phyloP scores from a whole-genome alignment of 2,329 filamentous ascomycete genomes.

The Fusarium mexicanum region DNA sequence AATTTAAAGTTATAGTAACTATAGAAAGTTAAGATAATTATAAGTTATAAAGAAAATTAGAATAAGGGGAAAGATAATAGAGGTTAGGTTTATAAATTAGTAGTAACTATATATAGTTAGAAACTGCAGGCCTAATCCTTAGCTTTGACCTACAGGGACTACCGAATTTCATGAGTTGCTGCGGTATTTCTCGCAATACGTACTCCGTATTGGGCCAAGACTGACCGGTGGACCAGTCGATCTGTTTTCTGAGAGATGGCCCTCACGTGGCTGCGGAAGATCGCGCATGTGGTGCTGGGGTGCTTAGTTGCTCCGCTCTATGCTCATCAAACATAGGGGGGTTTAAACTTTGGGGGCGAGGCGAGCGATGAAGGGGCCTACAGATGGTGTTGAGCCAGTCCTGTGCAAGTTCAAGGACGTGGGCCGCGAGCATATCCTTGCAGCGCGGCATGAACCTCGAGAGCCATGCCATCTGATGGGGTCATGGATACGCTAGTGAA shows the following conservation, averaged over 20 bases:
- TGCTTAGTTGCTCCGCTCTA: conserved; percentile 34
- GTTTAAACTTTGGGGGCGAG: conserved; percentile 27
- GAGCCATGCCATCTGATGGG: conserved; percentile 33
- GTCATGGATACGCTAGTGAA: conserved; percentile 36
- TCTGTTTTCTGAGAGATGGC: conserved; percentile 27
- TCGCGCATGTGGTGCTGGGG: conserved; percentile 46
- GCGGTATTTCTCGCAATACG: not conserved
- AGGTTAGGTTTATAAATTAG: too few relatives aligned
- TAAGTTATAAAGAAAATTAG: too few relatives aligned
- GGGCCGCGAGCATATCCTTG: conserved; percentile 3
- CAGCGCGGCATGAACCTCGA: conserved; percentile 22
- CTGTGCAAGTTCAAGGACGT: conserved; percentile 8
- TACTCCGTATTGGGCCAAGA: not conserved
- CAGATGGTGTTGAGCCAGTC: conserved; percentile 15
- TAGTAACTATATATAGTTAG: too few relatives aligned
- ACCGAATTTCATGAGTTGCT: too few relatives aligned
- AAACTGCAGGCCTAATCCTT: too few relatives aligned
- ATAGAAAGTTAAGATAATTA: too few relatives aligned
- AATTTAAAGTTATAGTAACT: too few relatives aligned
- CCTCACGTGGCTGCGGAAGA: conserved; percentile 50
- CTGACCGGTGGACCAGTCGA: conserved; percentile 28
- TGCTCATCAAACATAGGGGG: conserved; percentile 29
- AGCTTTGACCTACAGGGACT: too few relatives aligned
- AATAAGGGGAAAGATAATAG: too few relatives aligned
- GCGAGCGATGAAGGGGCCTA: conserved; percentile 6